Evolutionary conservation across 1,284 basidiomycete species (phyloP).

Genomic region (Malassezia yamatoensis): DNA sequence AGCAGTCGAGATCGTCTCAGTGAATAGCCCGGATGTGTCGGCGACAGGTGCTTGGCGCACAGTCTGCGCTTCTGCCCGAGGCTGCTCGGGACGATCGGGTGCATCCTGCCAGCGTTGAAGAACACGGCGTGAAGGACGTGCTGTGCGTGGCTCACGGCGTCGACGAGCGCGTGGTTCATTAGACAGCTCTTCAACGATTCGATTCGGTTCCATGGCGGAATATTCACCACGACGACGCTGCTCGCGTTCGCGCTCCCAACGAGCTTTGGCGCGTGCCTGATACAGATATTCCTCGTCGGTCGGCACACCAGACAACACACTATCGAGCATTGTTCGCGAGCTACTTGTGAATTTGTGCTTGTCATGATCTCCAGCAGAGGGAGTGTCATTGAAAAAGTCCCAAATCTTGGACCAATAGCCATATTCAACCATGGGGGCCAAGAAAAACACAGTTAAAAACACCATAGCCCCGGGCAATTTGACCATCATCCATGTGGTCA

Average conservation of each 20-base stretch:
- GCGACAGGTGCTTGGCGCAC: background rate
- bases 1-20: background rate
- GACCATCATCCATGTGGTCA: constrained; percentile 18
- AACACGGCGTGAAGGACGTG: background rate
- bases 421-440: constrained; percentile 23
- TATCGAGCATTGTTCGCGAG: constrained; percentile 17
- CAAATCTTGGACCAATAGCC: constrained; percentile 10
- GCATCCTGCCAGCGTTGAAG: constrained; percentile 6
- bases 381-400: background rate
- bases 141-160: background rate
- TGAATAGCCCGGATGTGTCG: background rate
- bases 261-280: background rate
- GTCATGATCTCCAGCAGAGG: background rate
- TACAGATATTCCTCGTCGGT: constrained; percentile 23
- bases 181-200: constrained; percentile 10
- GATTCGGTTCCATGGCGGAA: constrained; percentile 2
- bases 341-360: background rate
- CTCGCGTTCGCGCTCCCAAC: constrained; percentile 18
- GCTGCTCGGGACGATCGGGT: background rate
- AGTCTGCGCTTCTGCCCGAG: background rate
- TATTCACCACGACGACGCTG: constrained; percentile 12
- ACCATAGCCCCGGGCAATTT: constrained; percentile 15
- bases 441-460: constrained; percentile 19
- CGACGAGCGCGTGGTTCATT: background rate
- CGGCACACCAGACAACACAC: constrained; percentile 20